These are phyloP conservation scores for Talaromyces thailandensis DNA, from an alignment of 495 filamentous ascomycete genomes.

Conservation along the genomic window DNA sequence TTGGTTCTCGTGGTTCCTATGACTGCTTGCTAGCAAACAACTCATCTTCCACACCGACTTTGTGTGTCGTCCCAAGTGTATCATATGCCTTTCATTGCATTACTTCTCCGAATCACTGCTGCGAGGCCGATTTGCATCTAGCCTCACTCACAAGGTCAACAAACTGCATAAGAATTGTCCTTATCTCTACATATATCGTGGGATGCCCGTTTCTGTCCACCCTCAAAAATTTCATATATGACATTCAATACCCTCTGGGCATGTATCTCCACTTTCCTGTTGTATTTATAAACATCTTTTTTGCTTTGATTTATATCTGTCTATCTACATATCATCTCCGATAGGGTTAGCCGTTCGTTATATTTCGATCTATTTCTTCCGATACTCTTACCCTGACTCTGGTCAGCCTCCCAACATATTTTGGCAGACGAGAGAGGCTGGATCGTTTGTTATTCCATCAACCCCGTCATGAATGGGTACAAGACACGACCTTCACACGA, in stretches of 20 bases:
- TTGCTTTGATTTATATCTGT: background rate
- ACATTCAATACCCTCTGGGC: background rate
- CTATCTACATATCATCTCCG: background rate
- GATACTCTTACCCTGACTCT: background rate
- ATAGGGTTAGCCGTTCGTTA: background rate
- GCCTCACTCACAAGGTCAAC: background rate
- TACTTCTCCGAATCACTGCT: background rate
- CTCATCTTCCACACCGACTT: background rate
- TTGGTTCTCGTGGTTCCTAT: background rate
- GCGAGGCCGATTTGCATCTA: background rate
- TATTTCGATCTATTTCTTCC: background rate
- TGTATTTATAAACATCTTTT: background rate
- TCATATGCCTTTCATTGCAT: background rate
- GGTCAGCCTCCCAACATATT: background rate
- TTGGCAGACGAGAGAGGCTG: background rate
- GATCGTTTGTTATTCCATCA: background rate
- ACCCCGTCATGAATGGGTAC: slow-evolving; percentile 8
- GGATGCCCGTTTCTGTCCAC: background rate
- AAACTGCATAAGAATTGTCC: background rate
- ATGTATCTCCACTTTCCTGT: background rate
- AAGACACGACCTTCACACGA: slow-evolving; percentile 4
- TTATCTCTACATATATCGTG: background rate
- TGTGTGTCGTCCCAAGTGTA: background rate
- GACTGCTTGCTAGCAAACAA: background rate
- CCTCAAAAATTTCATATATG: background rate